phyloP scores from a whole-genome alignment of 306 rosid species.

The Lotus japonicus region DNA sequence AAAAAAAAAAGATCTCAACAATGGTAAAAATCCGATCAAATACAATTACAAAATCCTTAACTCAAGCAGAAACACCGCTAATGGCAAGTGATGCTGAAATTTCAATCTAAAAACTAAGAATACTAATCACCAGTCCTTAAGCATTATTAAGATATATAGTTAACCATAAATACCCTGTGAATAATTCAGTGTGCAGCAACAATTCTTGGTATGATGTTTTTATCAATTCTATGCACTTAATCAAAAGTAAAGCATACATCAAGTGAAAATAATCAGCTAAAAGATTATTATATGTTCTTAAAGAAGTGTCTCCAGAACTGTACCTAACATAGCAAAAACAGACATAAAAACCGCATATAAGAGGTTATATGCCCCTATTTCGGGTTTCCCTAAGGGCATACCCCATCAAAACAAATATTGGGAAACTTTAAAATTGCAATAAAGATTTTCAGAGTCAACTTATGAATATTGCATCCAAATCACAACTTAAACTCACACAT shows the following conservation, averaged over 20 bases:
- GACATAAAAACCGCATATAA: too few relatives aligned
- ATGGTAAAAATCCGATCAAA: neutral
- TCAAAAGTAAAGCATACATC: conserved; percentile 19
- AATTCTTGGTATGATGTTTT: conserved; percentile 6
- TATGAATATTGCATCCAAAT: too few relatives aligned
- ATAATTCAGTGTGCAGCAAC: neutral
- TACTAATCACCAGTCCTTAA: neutral
- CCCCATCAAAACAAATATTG: too few relatives aligned
- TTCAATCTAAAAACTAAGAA: conserved; percentile 11
- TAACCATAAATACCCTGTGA: neutral
- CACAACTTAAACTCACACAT: too few relatives aligned
- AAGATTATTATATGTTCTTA: too few relatives aligned
- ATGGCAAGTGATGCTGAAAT: neutral
- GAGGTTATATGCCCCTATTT: too few relatives aligned
- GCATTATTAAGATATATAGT: neutral
- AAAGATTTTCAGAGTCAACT: too few relatives aligned
- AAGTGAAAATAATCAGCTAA: neutral
- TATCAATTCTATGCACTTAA: neutral
- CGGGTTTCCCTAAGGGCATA: too few relatives aligned
- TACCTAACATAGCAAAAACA: too few relatives aligned
- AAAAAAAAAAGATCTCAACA: too few relatives aligned
- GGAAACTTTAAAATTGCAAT: too few relatives aligned
- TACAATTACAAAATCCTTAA: neutral
- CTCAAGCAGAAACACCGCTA: neutral
- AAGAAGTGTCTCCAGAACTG: too few relatives aligned